Conservation (phyloP, 2,329 filamentous ascomycete species). For the Trichoderma simmonsii region DNA sequence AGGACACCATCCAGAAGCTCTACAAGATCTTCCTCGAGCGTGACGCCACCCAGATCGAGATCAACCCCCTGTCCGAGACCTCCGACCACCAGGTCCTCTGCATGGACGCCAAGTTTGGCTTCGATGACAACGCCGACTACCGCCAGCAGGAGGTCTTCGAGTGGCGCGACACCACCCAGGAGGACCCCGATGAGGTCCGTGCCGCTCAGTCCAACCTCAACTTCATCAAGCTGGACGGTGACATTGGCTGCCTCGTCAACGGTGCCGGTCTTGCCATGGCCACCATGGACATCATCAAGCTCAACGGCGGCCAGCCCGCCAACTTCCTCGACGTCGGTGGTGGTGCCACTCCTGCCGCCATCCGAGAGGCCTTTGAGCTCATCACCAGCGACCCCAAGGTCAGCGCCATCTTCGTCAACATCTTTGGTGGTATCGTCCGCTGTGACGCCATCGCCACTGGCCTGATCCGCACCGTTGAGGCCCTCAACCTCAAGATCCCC, state of each 20-base stretch:
- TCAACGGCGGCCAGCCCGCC: slow-evolving; percentile 91
- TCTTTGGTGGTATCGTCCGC: slow-evolving; percentile 97
- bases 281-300: slow-evolving; percentile 99
- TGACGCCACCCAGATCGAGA: slow-evolving; percentile 98
- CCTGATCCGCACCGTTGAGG: slow-evolving; percentile 89
- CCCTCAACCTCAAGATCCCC: slow-evolving; percentile 92
- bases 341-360: slow-evolving; percentile 93
- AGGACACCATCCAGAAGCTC: slow-evolving; percentile 95
- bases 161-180: slow-evolving; percentile 91
- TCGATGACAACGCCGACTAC: slow-evolving; percentile 99
- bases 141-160: slow-evolving; percentile 94
- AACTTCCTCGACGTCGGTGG: slow-evolving; percentile 99
- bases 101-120: slow-evolving; percentile 99
- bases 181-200: slow-evolving; percentile 96
- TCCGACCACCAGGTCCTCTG: slow-evolving; percentile 96
- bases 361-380: slow-evolving; percentile 96
- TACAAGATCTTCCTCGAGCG: slow-evolving; percentile 99
- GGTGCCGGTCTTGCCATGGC: slow-evolving; percentile 99
- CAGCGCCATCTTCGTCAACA: slow-evolving; percentile 99
- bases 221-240: slow-evolving; percentile 99
- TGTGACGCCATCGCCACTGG: slow-evolving; percentile 97
- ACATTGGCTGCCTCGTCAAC: slow-evolving; percentile 99
- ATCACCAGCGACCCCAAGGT: slow-evolving; percentile 99
- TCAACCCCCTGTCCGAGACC: slow-evolving; percentile 98
- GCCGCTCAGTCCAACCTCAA: slow-evolving; percentile 92